Conservation (phyloP, 2,329 filamentous ascomycete genomes). For the Zymoseptoria ardabiliae region DNA sequence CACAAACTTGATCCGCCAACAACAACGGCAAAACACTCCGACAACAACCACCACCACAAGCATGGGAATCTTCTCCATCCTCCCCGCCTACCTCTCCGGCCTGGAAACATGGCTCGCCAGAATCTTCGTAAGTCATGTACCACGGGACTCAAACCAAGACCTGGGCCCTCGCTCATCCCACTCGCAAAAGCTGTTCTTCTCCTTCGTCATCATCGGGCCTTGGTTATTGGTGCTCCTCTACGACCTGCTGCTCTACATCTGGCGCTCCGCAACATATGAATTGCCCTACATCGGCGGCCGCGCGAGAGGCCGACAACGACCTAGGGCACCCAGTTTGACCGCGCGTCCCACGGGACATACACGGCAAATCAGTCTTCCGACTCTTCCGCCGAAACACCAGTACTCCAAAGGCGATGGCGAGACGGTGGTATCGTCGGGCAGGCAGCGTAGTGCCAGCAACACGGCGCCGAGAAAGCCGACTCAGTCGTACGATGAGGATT, state of each 20-base stretch:
- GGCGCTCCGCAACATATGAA: conserved; percentile 51
- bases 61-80: conserved; percentile 58
- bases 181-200: conserved; percentile 49
- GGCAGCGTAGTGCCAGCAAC: conserved; percentile 15
- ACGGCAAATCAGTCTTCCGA: conserved; percentile 37
- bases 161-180: background rate
- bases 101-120: conserved; percentile 57
- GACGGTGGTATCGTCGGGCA: conserved; percentile 18
- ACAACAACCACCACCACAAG: background rate
- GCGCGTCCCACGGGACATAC: conserved; percentile 48
- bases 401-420: conserved; percentile 11
- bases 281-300: conserved; percentile 54
- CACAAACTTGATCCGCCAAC: background rate
- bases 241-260: conserved; percentile 56
- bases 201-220: conserved; percentile 53
- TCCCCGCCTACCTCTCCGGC: conserved; percentile 50
- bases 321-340: conserved; percentile 54
- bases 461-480: conserved; percentile 10
- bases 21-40: background rate
- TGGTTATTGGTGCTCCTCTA: conserved; percentile 57
- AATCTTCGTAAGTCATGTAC: conserved; percentile 48
- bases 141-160: background rate
- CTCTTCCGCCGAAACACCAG: conserved; percentile 10
- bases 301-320: conserved; percentile 52
- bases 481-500: conserved; percentile 6